These are phyloP conservation scores for Auriculariales sp. DNA, from an alignment of 768 basidiomycete species.

Conservation along the genomic window DNA sequence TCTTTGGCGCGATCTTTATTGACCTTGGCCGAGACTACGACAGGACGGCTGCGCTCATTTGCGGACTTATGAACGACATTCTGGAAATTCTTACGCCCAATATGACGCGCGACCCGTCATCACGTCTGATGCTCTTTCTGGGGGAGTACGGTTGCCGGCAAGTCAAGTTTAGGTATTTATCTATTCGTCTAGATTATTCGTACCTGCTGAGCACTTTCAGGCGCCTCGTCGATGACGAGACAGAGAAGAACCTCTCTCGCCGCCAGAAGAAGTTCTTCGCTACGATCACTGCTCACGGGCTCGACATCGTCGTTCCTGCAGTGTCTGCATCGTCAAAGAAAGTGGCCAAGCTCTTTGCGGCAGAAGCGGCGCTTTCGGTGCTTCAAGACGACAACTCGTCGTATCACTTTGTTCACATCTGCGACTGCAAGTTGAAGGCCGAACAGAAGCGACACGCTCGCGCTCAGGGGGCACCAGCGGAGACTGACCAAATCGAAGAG, in stretches of 20 bases:
- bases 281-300: neutral
- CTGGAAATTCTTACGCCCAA: conserved; percentile 43
- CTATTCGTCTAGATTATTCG: no score
- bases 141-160: conserved; percentile 40
- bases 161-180: conserved; percentile 32
- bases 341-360: neutral
- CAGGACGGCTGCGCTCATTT: conserved; percentile 42
- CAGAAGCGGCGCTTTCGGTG: neutral
- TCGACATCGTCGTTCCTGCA: neutral
- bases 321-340: neutral
- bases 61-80: conserved; percentile 52
- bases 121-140: conserved; percentile 55
- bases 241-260: conserved; percentile 53
- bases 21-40: conserved; percentile 69
- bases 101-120: conserved; percentile 55
- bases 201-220: no score
- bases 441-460: neutral
- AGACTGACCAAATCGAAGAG: neutral
- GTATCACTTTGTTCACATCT: neutral
- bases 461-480: neutral
- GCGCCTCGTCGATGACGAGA: conserved; percentile 5
- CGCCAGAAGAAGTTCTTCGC: conserved; percentile 51
- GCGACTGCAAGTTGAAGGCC: neutral
- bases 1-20: conserved; percentile 71
- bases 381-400: neutral